These are phyloP conservation scores for Monosporozyma siamensis DNA, from an alignment of 805 yeast species.

Conservation along the genomic window DNA sequence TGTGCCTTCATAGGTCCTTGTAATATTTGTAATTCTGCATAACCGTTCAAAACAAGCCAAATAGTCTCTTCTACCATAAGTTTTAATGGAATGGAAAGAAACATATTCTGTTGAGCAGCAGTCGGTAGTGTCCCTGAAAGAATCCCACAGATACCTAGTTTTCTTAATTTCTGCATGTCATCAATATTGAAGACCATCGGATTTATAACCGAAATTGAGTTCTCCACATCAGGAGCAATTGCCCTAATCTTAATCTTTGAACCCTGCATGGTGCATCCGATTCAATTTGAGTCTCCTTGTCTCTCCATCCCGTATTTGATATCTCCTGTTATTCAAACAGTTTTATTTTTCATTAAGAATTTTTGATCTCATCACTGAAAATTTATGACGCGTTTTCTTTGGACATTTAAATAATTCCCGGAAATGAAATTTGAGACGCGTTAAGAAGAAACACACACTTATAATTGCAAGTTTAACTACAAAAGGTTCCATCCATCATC, in stretches of 20 bases:
- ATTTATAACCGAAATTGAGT: background rate
- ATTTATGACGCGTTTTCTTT: background rate
- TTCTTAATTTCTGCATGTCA: slow-evolving; percentile 46
- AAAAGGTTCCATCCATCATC: background rate
- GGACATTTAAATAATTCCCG: too few relatives aligned
- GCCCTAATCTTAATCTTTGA: background rate
- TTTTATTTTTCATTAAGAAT: background rate
- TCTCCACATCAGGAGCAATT: background rate
- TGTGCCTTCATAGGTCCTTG: slow-evolving; percentile 30
- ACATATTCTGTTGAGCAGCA: slow-evolving; percentile 91
- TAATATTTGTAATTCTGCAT: slow-evolving; percentile 35
- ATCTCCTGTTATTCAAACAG: too few relatives aligned
- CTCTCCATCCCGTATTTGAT: too few relatives aligned
- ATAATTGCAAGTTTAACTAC: too few relatives aligned
- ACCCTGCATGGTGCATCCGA: background rate
- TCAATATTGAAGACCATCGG: slow-evolving; percentile 53
- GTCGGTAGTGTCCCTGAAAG: slow-evolving; percentile 75
- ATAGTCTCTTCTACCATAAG: slow-evolving; percentile 64
- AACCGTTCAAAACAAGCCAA: slow-evolving; percentile 44
- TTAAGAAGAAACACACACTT: too few relatives aligned
- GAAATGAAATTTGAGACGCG: too few relatives aligned
- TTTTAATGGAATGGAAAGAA: slow-evolving; percentile 74
- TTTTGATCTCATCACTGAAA: background rate
- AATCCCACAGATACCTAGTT: slow-evolving; percentile 63
- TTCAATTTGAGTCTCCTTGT: too few relatives aligned